Percentiles rank a stretch among this genome's conserved stretches.
Evolutionary conservation across 345 rosid species (phyloP).

Genomic region (Eucalyptus cloeziana): DNA sequence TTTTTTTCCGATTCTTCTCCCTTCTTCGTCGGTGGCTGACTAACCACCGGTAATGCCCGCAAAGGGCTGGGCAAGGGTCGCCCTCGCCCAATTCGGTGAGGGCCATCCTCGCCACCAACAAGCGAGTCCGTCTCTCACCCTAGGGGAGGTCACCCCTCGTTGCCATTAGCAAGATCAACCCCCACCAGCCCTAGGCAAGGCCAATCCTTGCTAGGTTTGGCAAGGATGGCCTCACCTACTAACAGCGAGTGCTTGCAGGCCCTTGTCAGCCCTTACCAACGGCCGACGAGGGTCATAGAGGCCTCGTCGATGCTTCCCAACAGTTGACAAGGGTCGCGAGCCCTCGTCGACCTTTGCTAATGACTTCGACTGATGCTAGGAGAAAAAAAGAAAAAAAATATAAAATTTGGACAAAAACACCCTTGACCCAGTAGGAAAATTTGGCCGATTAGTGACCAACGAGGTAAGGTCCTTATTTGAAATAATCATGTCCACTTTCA

Average conservation of each 20-base stretch:
- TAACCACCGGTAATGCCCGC: accelerated
- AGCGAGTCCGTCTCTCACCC: accelerated
- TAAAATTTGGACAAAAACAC: accelerated
- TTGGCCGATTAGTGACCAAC: accelerated
- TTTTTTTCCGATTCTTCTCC: too few relatives aligned
- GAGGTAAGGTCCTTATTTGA: accelerated
- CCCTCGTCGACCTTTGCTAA: accelerated
- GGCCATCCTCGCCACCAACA: too few relatives aligned
- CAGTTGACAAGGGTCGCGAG: accelerated
- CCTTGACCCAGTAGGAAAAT: accelerated
- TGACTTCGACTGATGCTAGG: accelerated
- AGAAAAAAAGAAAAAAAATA: too few relatives aligned
- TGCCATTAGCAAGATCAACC: too few relatives aligned
- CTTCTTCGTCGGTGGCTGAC: accelerated
- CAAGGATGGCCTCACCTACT: too few relatives aligned
- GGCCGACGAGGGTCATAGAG: accelerated
- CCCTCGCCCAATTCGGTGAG: accelerated
- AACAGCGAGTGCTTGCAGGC: accelerated
- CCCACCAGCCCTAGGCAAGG: accelerated
- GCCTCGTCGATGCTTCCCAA: accelerated
- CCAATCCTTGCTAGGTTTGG: accelerated
- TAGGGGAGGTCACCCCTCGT: accelerated
- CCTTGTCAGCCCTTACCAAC: accelerated
- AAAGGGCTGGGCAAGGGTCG: too few relatives aligned
- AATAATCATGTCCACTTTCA: accelerated